phyloP scores from a whole-genome alignment of 2,329 filamentous ascomycete genomes.

The Graphilbum fragrans region DNA sequence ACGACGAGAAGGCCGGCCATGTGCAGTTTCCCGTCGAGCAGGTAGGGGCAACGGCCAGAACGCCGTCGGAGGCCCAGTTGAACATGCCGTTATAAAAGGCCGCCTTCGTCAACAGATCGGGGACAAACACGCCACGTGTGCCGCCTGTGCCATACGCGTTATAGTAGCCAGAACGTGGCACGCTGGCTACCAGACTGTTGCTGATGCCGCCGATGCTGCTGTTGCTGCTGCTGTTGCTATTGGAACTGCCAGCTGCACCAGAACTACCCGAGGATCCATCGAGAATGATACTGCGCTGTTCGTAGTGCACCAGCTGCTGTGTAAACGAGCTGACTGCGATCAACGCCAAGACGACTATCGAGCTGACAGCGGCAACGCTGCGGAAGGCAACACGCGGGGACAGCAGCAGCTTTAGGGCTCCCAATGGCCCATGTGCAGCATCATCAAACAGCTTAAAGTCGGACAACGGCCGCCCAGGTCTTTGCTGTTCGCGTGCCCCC shows the following conservation, averaged over 20 bases:
- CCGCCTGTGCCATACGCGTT: not conserved
- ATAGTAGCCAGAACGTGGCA: not conserved
- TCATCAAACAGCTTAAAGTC: conserved; percentile 1
- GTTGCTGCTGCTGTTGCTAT: not conserved
- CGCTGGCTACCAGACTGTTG: no score
- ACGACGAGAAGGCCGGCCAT: conserved; percentile 3
- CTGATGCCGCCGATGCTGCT: not conserved
- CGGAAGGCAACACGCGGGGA: not conserved
- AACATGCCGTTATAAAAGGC: conserved; percentile 2
- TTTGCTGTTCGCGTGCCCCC: no score
- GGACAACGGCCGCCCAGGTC: not conserved
- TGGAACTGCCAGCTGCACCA: not conserved
- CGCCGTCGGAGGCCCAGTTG: not conserved
- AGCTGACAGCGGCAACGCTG: not conserved
- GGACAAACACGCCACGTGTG: not conserved
- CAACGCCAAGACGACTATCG: not conserved
- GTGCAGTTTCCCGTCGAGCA: conserved; percentile 6
- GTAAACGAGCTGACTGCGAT: not conserved
- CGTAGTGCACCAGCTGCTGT: conserved; percentile 2
- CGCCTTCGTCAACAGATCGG: conserved; percentile 1
- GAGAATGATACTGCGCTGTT: no score
- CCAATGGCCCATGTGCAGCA: not conserved
- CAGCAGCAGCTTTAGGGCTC: conserved; percentile 1
- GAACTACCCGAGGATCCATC: no score
- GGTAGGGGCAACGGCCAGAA: not conserved